Percentiles rank a stretch among this genome's conserved stretches.
Conservation (phyloP, 2,329 filamentous ascomycete species). For the Sclerotinia nivalis region DNA sequence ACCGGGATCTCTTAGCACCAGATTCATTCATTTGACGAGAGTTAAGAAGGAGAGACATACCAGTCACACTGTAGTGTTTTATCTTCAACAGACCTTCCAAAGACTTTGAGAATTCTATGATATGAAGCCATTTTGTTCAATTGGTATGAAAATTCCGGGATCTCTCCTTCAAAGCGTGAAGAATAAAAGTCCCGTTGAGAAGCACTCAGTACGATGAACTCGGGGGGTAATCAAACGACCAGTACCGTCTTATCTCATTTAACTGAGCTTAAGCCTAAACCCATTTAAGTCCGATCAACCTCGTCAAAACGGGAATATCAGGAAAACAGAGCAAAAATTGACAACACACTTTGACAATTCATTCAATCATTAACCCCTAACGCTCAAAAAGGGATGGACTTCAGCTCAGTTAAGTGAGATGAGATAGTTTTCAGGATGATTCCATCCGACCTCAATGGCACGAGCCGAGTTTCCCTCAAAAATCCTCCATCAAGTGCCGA, state of each 20-base stretch:
- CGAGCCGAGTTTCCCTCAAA: background rate
- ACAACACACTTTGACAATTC: too few relatives aligned
- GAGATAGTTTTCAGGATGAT: too few relatives aligned
- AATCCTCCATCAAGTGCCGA: background rate
- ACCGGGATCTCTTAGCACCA: background rate
- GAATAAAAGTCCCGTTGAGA: background rate
- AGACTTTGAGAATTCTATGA: conserved; percentile 41
- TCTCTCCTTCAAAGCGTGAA: background rate
- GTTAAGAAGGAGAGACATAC: conserved; percentile 27
- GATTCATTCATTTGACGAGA: background rate
- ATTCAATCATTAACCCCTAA: too few relatives aligned
- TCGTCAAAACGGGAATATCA: background rate
- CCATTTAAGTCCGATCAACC: too few relatives aligned
- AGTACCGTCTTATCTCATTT: too few relatives aligned
- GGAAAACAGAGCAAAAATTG: too few relatives aligned
- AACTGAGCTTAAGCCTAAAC: too few relatives aligned
- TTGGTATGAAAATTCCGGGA: background rate
- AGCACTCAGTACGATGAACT: background rate
- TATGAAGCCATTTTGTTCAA: conserved; percentile 40
- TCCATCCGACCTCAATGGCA: background rate
- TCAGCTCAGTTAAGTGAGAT: too few relatives aligned
- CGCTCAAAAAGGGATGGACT: too few relatives aligned
- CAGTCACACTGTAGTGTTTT: conserved; percentile 41
- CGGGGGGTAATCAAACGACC: background rate
- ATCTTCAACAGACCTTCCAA: conserved; percentile 40